phyloP scores from a whole-genome alignment of 2,329 filamentous ascomycete species.

The Colletotrichum viniferum region DNA sequence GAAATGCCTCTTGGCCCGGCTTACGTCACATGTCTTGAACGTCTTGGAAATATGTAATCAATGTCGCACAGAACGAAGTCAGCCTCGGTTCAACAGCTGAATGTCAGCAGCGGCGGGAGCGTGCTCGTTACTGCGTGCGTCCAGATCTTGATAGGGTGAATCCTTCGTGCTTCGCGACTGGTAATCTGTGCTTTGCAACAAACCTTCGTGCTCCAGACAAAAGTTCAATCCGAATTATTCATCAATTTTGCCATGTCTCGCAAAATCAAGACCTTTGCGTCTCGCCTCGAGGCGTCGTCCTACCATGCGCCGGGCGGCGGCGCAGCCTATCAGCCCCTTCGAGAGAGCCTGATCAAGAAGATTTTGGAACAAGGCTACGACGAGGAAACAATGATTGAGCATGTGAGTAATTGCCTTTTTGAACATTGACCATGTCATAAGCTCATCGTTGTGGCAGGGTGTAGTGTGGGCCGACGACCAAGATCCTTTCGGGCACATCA shows the following conservation, averaged over 20 bases:
- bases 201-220: neutral
- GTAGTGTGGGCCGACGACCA: neutral
- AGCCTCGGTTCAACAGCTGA: neutral
- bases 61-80: neutral
- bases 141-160: neutral
- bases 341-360: neutral
- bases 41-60: neutral
- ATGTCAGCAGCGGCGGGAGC: neutral
- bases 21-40: neutral
- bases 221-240: neutral
- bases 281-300: neutral
- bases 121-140: neutral
- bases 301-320: neutral
- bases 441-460: neutral
- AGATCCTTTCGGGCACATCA: neutral
- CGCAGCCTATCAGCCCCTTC: neutral
- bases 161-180: neutral
- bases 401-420: neutral
- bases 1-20: neutral
- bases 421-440: rapidly evolving
- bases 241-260: neutral
- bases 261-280: neutral
- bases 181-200: neutral
- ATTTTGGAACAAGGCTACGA: neutral
- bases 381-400: neutral